Conservation (phyloP, 768 basidiomycete genomes). For the Cyclocybe cylindracea region DNA sequence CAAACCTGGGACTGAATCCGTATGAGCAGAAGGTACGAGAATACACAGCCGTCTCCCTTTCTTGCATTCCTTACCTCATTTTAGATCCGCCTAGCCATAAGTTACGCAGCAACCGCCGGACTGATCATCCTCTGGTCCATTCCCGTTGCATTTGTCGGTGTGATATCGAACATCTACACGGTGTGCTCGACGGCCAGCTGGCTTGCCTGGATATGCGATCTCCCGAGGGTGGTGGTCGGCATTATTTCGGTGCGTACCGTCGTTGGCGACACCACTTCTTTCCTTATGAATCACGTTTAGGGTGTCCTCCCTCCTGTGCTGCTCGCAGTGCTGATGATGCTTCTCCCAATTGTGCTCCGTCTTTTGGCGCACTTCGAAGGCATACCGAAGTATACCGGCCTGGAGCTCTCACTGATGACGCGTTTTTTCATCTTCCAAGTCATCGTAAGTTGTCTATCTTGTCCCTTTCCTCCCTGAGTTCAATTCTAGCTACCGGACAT, state of each 20-base stretch:
- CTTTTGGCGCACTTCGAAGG: conserved; percentile 86
- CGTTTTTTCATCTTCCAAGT: conserved; percentile 93
- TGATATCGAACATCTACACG: conserved; percentile 76
- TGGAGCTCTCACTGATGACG: conserved; percentile 92
- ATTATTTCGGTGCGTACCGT: conserved; percentile 55
- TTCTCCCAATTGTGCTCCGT: conserved; percentile 80
- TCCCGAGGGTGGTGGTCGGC: conserved; percentile 68
- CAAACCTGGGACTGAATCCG: conserved; percentile 85
- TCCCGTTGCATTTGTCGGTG: conserved; percentile 86
- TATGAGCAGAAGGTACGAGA: conserved; percentile 71
- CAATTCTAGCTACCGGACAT: background rate
- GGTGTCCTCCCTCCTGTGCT: conserved; percentile 89
- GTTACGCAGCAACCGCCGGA: conserved; percentile 74
- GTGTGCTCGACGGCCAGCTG: conserved; percentile 67
- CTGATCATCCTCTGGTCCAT: conserved; percentile 89
- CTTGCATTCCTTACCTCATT: background rate
- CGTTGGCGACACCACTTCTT: background rate
- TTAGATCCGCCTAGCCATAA: conserved; percentile 58
- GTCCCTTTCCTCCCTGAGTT: background rate
- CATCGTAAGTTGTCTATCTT: conserved; percentile 54
- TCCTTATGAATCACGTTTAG: conserved; percentile 23
- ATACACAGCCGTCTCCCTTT: background rate
- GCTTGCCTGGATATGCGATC: conserved; percentile 82
- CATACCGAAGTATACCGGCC: conserved; percentile 76
- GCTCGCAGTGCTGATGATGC: conserved; percentile 89